Conservation (phyloP, 768 basidiomycete species). For the Rubroboletus satanas region DNA sequence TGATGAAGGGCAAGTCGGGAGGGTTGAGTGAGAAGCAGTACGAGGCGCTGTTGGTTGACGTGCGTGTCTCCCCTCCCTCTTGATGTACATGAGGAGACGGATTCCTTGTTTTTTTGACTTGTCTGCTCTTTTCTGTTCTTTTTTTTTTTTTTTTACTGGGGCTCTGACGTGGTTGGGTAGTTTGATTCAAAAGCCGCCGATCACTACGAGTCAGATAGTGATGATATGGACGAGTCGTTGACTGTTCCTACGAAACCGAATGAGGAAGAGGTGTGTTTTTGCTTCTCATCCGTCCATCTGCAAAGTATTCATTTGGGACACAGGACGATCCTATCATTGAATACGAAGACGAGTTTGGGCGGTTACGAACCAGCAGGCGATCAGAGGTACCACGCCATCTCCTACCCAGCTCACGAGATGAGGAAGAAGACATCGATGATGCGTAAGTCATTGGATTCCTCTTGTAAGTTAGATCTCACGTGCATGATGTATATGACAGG, state of each 20-base stretch:
- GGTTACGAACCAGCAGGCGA: constrained; percentile 59
- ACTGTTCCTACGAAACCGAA: constrained; percentile 47
- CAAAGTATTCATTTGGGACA: background rate
- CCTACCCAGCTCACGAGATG: constrained; percentile 41
- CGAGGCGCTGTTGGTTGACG: constrained; percentile 71
- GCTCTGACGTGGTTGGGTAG: constrained; percentile 32
- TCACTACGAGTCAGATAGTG: constrained; percentile 63
- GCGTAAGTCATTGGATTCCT: constrained; percentile 40
- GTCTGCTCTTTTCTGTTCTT: background rate
- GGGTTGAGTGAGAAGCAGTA: constrained; percentile 75
- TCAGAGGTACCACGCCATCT: constrained; percentile 78
- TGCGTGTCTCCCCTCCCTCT: constrained; percentile 35
- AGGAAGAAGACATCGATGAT: constrained; percentile 43
- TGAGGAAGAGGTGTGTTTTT: constrained; percentile 36
- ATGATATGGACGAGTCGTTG: constrained; percentile 76
- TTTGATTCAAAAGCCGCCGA: constrained; percentile 60
- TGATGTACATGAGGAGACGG: background rate
- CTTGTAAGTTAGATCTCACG: background rate
- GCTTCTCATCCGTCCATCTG: background rate
- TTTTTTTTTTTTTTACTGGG: background rate
- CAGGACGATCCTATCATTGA: constrained; percentile 79
- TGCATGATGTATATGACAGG: constrained; percentile 32
- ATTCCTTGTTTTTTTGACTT: background rate
- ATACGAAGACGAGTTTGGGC: constrained; percentile 85
- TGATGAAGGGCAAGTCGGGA: constrained; percentile 72